Conservation (phyloP, 306 rosid genomes). For the Cucumis sativus region DNA sequence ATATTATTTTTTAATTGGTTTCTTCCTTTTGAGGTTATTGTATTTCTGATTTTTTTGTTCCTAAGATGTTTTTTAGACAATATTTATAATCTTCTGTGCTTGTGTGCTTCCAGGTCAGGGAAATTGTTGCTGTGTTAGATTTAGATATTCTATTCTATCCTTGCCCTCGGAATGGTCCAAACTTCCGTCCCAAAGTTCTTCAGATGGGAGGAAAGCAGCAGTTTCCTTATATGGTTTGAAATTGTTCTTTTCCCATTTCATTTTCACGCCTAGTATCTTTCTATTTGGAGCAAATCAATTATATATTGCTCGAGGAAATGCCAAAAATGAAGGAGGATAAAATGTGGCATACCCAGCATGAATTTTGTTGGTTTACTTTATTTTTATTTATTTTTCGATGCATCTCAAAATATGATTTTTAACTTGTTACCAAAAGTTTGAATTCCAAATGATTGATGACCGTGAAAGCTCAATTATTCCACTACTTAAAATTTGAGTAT, state of each 20-base stretch:
- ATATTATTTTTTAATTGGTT: neutral
- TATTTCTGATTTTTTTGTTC: neutral
- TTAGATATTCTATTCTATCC: slow-evolving; percentile 91
- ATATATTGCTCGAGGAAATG: neutral
- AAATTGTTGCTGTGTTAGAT: slow-evolving; percentile 83
- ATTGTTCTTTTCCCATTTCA: neutral
- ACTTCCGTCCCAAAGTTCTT: slow-evolving; percentile 73
- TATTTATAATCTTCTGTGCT: neutral
- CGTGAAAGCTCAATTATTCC: neutral
- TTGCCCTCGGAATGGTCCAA: slow-evolving; percentile 84
- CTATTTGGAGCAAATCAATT: neutral
- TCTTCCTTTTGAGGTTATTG: neutral
- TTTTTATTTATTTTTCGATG: neutral
- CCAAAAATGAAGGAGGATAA: neutral
- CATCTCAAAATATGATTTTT: neutral
- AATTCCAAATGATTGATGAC: neutral
- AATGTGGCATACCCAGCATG: neutral
- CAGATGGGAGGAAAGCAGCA: slow-evolving; percentile 87
- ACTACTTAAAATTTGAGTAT: neutral
- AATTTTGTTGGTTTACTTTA: neutral
- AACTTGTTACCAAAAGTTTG: neutral
- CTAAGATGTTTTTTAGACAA: neutral
- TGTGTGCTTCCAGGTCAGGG: slow-evolving; percentile 60
- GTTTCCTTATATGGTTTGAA: slow-evolving; percentile 89
- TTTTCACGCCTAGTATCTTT: neutral